Evolutionary conservation across 2,329 filamentous ascomycete species (phyloP).

Genomic region (Venturia pyrina): DNA sequence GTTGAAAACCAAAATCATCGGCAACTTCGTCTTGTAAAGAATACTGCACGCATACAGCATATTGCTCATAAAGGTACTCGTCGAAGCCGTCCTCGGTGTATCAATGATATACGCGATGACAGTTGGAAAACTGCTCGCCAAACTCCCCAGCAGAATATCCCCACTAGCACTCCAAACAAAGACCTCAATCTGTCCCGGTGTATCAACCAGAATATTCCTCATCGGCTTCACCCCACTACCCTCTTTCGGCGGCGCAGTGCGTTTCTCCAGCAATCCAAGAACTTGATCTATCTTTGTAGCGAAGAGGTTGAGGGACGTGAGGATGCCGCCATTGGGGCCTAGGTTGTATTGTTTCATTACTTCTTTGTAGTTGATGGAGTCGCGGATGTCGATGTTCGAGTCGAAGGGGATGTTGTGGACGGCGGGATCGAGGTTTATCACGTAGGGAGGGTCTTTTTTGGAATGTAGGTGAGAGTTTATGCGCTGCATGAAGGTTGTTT

Average conservation of each 20-base stretch:
- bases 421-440: slow-evolving; percentile 93
- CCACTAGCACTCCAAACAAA: slow-evolving; percentile 98
- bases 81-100: slow-evolving; percentile 84
- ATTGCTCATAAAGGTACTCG: slow-evolving; percentile 98
- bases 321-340: slow-evolving; percentile 90
- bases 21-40: slow-evolving; percentile 94
- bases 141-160: slow-evolving; percentile 82
- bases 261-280: slow-evolving; percentile 79
- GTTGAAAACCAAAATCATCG: slow-evolving; percentile 99
- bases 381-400: slow-evolving; percentile 96
- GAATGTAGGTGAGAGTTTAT: slow-evolving; percentile 88
- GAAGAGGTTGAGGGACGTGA: slow-evolving; percentile 92
- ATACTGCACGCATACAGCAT: slow-evolving; percentile 99
- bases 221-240: slow-evolving; percentile 21
- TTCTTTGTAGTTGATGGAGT: slow-evolving; percentile 98
- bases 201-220: slow-evolving; percentile 84
- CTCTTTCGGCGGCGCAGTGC: slow-evolving; percentile 45
- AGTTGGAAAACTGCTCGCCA: slow-evolving; percentile 90
- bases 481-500: slow-evolving; percentile 99
- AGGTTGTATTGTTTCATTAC: slow-evolving; percentile 99
- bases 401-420: slow-evolving; percentile 91
- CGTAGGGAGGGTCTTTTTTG: slow-evolving; percentile 74
- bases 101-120: slow-evolving; percentile 97
- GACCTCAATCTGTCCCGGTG: slow-evolving; percentile 94
- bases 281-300: slow-evolving; percentile 98